A percentile compares a stretch with the other conserved stretches of the same genome.
Evolutionary conservation across 768 basidiomycete species (phyloP).

Genomic region (Hemileccinum rubropunctum): DNA sequence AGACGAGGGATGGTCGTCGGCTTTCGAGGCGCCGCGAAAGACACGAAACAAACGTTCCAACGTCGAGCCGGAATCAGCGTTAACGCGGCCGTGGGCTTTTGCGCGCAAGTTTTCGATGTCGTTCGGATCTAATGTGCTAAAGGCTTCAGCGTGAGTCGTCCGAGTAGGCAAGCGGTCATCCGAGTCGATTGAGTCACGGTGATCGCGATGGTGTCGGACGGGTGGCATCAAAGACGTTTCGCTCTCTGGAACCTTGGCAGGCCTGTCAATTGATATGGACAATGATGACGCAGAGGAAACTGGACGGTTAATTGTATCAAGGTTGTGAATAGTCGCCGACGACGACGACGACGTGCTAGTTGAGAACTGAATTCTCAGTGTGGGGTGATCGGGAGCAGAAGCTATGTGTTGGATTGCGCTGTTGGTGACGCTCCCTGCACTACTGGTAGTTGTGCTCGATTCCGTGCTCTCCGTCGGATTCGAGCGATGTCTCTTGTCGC

Average conservation of each 20-base stretch:
- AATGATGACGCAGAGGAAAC: constrained; percentile 17
- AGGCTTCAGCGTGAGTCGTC: constrained; percentile 63
- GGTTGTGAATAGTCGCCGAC: constrained; percentile 1
- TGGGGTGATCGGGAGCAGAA: constrained; percentile 8
- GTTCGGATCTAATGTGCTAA: constrained; percentile 54
- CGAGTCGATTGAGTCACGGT: constrained; percentile 28
- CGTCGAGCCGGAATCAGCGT: constrained; percentile 17
- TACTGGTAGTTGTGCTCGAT: constrained; percentile 31
- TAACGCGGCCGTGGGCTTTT: constrained; percentile 29
- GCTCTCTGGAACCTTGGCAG: constrained; percentile 3
- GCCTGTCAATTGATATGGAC: constrained; percentile 7
- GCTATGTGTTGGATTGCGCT: constrained; percentile 4
- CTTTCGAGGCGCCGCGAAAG: constrained; percentile 18
- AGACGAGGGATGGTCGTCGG: constrained; percentile 24
- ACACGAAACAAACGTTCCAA: constrained; percentile 23
- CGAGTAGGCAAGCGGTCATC: constrained; percentile 36
- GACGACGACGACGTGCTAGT: constrained; percentile 21
- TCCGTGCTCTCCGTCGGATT: constrained; percentile 32
- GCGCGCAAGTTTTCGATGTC: constrained; percentile 44
- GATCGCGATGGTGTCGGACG: constrained; percentile 11
- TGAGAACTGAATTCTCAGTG: constrained; percentile 14
- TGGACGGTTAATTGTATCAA: constrained; percentile 17
- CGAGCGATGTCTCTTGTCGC: constrained; percentile 29
- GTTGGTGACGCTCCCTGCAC: constrained; percentile 25
- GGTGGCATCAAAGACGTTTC: constrained; percentile 12